A percentile compares a stretch with the other conserved stretches of the same genome.
Evolutionary conservation across 2,329 filamentous ascomycete genomes (phyloP).

Genomic region (Cladophialophora exuberans): DNA sequence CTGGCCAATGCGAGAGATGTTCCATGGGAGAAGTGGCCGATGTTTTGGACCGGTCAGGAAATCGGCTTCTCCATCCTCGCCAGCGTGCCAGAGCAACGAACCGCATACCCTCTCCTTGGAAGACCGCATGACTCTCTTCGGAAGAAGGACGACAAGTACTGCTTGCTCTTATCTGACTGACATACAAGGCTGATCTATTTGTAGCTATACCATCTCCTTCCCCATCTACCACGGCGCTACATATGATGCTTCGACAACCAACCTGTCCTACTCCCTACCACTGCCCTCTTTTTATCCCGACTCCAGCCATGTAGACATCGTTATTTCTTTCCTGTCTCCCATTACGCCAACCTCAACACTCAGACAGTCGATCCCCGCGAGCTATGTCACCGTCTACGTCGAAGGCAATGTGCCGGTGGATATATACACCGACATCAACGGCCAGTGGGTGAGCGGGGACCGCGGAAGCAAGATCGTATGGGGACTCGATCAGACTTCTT

Average conservation of each 20-base stretch:
- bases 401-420: conserved; percentile 67
- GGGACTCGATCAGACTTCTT: conserved; percentile 58
- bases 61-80: conserved; percentile 67
- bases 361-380: conserved; percentile 79
- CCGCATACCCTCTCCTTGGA: conserved; percentile 67
- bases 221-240: conserved; percentile 63
- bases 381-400: conserved; percentile 73
- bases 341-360: conserved; percentile 81
- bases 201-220: conserved; percentile 61
- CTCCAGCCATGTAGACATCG: conserved; percentile 49
- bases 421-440: conserved; percentile 70
- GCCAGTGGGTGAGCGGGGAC: conserved; percentile 81
- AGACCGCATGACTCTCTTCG: conserved; percentile 66
- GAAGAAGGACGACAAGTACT: conserved; percentile 66
- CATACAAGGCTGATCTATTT: background rate
- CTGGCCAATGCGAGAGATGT: conserved; percentile 67
- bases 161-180: conserved; percentile 41
- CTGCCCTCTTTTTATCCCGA: conserved; percentile 45
- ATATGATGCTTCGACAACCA: conserved; percentile 72
- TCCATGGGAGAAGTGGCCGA: conserved; percentile 85
- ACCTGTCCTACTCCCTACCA: conserved; percentile 66
- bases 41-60: conserved; percentile 77
- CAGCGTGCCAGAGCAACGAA: conserved; percentile 61
- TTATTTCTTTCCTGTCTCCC: conserved; percentile 71
- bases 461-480: conserved; percentile 70